Evolutionary conservation across 192 early-diverging fungal species (phyloP), one percentile per base, ranked within the genome.

Genomic region (Phlyctochytrium bullatum): DNA sequence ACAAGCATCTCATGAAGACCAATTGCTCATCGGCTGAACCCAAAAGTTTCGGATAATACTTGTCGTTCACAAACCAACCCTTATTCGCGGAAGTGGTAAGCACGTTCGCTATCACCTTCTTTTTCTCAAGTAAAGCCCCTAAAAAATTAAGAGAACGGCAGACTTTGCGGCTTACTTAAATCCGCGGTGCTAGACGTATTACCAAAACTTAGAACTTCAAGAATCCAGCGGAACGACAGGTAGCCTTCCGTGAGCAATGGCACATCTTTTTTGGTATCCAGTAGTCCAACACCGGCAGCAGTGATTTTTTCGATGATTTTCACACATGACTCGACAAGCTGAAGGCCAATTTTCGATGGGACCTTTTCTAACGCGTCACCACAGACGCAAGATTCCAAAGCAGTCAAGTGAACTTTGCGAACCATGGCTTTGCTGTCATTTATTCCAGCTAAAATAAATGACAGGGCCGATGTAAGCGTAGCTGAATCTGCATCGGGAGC

Each of bases 11-110:
- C 30, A 88, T 72, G 59, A 89, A 88, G 34, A 86, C 78, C 32
- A 89, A 73, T 86, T 93, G 74, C 33, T 83, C 83, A 68, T 93
- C 92, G 20, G 82, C 77, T 2, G 79, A 68, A 17, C 67, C 73
- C 1, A 84, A 72, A 34, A 89, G 80, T 71, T 92, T 92, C 58
- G 81, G 83, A 64, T 88, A 95, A 32, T 88, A 86, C 73, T 91
- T 92, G 60, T 95, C 92, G 83, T 89, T 90, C 36, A 94, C 73
- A 12, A 92, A 77, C 36, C 90, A 90, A 3, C 91, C 91, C 58
- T 86, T 88, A 35, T 34, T 30, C 20, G 64, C 17, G 14, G 62
- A 25, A 50, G 50, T 58, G 1, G 69, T 61, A 34, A 36, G 33
- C 0, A 78, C 24, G 24, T 47, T 69, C 24, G 64, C 17, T 35